Percentiles rank a stretch among this genome's conserved stretches.
phyloP scores from a whole-genome alignment of 257 asterid genomes.

The Solanum tarijense region DNA sequence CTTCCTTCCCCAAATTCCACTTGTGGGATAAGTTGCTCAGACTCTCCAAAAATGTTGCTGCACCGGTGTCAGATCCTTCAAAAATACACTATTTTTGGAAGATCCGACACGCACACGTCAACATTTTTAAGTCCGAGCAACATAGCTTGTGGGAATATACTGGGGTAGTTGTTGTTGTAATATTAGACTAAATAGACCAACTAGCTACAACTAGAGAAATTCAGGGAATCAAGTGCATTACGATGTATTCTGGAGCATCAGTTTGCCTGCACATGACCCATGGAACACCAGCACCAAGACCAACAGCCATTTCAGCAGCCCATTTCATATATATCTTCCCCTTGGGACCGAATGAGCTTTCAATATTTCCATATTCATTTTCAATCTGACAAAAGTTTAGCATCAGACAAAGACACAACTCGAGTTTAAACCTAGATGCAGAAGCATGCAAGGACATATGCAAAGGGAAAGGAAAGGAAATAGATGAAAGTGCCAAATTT shows the following conservation, averaged over 20 bases:
- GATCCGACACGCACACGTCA: neutral
- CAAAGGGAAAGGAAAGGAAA: neutral
- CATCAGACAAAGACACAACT: neutral
- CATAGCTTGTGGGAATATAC: neutral
- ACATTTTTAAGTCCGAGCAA: neutral
- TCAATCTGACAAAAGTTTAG: slow-evolving; percentile 53
- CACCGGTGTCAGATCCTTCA: neutral
- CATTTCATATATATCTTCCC: slow-evolving; percentile 74
- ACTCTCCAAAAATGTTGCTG: neutral
- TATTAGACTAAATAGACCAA: neutral
- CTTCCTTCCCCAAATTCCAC: neutral
- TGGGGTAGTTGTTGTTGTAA: neutral
- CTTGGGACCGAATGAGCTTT: slow-evolving; percentile 53
- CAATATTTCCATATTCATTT: slow-evolving; percentile 88
- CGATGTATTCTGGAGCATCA: slow-evolving; percentile 91
- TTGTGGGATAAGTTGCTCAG: neutral
- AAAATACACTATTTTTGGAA: neutral
- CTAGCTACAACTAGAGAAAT: neutral
- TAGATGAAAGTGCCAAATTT: neutral
- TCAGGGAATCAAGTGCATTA: slow-evolving; percentile 25
- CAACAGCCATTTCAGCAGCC: slow-evolving; percentile 96
- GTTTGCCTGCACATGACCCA: slow-evolving; percentile 96
- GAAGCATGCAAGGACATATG: neutral
- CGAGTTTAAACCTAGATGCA: neutral
- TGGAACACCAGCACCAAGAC: slow-evolving; percentile 91